Evolutionary conservation across 2,329 filamentous ascomycete species (phyloP), one percentile per base, ranked within the genome.

Genomic region (Ascochyta clinopodiicola): DNA sequence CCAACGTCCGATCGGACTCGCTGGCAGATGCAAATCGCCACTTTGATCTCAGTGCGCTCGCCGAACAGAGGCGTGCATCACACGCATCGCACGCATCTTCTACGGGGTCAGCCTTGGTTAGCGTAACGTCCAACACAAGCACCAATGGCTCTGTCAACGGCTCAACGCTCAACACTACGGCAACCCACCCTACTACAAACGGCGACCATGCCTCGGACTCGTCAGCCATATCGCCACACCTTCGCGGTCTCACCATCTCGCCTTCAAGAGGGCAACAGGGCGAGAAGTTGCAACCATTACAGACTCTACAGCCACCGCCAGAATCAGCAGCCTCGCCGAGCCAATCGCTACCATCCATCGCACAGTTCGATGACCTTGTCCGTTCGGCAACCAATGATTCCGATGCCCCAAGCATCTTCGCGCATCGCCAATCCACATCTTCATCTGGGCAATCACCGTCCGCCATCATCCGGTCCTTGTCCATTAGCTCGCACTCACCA

Each of bases 401-500:
- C 15, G 63, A 56, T 27, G 59, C 67, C 36, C 50, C 60, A n/a
- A 72, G 70, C 47, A 63, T 63, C 9, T 68, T 67, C 42, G 54
- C 60, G 24, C 73, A 76, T 55, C 66, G 74, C 35, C 73, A 68
- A 24, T 77, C 74, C 0, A 66, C 75, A 31, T 75, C 74, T 4
- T 75, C 73, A 0, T 63, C 69, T 3, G 68, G 63, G 27, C 66
- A 72, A 24, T 77, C 74, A 4, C 73, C 74, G n/a, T 75, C 72
- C 5, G 65, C 68, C 10, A 64, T 66, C 25, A 63, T 65, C 8
- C 68, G 73, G 8, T 66, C 71, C 15, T 56, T 72, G 5, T 74
- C 73, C 10, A 73, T 74, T 21, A 72, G 67, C 43, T 71, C 70
- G 9, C 60, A 67, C 22, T 73, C 73, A 32, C 71, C 73, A 1